Evolutionary conservation across 495 filamentous ascomycete genomes (phyloP).

Genomic region (Penicillium pulvis): DNA sequence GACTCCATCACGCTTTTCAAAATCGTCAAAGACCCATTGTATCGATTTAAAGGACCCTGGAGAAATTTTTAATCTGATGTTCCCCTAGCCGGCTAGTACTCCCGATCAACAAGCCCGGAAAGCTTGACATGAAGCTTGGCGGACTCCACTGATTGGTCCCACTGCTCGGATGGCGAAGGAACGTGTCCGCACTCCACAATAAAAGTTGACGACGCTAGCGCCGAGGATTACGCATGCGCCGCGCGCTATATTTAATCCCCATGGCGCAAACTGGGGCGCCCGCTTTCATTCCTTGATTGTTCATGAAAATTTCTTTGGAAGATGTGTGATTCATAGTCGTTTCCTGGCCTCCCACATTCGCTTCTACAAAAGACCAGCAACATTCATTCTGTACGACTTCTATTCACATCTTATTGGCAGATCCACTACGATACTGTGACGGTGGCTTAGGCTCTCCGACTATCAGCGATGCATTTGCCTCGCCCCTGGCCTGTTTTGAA

Average conservation of each 20-base stretch:
- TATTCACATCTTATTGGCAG: neutral
- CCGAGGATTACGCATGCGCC: constrained; percentile 28
- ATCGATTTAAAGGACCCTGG: neutral
- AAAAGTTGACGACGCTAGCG: constrained; percentile 34
- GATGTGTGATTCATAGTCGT: neutral
- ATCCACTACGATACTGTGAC: neutral
- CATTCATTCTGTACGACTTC: neutral
- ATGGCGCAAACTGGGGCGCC: constrained; percentile 1
- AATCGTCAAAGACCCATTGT: neutral
- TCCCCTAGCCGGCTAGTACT: neutral
- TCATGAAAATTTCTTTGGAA: neutral
- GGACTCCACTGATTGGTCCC: constrained; percentile 12
- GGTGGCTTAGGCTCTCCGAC: neutral
- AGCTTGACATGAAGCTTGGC: constrained; percentile 28
- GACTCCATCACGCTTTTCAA: neutral
- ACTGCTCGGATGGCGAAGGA: neutral
- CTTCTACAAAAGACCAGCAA: neutral
- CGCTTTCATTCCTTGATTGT: neutral
- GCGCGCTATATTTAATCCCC: constrained; percentile 9
- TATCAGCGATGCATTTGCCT: constrained; percentile 12
- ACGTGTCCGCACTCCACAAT: neutral
- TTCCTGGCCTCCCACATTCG: neutral
- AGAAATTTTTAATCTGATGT: neutral
- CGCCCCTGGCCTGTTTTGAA: neutral
- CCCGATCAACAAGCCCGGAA: constrained; percentile 1